Evolutionary conservation across 441 rosid species (phyloP), one percentile per base, ranked within the genome.

Genomic region (Syzygium syzygioides): DNA sequence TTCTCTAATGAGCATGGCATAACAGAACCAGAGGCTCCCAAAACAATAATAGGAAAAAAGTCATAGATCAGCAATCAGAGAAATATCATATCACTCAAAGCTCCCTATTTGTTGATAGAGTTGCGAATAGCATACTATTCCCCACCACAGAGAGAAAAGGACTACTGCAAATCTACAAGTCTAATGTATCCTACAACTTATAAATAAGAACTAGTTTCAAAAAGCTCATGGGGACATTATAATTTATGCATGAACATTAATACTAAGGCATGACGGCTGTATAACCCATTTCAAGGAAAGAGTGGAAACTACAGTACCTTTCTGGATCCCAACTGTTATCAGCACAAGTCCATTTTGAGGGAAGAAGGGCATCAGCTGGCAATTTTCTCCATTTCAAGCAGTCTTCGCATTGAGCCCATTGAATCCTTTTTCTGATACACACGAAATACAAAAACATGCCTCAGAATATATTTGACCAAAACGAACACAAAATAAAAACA

Each of bases 351-450:
- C 98, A 96, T 88, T 91, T 95, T 89, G 92, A 92, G 13, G 98
- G 95, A 95, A 96, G 96, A 90, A 91, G 93, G 90, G 94, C 94
- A 90, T 90, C 91, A 85, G 90, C 92, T 80, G 96, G 98, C 90
- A 96, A 85, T 90, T 92, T 95, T 86, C 98, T 96, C 98, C 98
- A 96, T 92, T 96, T 96, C 28, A 52, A 93, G 89, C 98, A 96
- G 87, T 95, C 96, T 90, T 95, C 98, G 64, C 98, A 96, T 86
- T 94, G 98, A 91, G 88, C 94, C 98, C 98, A 96, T 87, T 94
- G 98, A 86, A 94, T 87, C 92, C 92, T 94, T 90, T 91, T 92
- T 85, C 98, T 96, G 94, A 87, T 87, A 89, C 86, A 90, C 83
- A 41, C 41, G 83, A 41, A 41, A 76, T 23, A 41, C 83, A 76